These are phyloP conservation scores for Populus tremula DNA, from an alignment of 345 rosid species.

Conservation along the genomic window DNA sequence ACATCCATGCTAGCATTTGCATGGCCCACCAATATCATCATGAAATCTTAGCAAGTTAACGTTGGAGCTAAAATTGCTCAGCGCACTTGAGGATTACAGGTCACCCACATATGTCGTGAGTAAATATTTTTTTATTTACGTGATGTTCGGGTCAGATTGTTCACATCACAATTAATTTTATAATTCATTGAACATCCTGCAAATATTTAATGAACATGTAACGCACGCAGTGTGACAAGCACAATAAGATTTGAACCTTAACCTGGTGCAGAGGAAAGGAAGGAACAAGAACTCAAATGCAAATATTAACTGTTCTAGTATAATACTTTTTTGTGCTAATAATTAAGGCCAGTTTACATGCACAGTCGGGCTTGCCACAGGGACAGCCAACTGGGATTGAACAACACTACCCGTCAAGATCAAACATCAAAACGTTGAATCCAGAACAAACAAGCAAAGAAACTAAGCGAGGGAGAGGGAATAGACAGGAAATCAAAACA, in stretches of 20 bases:
- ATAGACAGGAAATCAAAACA: background rate
- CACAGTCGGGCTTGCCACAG: background rate
- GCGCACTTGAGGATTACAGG: background rate
- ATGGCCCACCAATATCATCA: constrained; percentile 3
- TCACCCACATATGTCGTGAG: background rate
- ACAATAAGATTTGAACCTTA: too few relatives aligned
- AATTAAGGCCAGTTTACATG: background rate
- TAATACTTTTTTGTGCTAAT: background rate
- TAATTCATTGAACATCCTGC: too few relatives aligned
- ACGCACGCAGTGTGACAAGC: too few relatives aligned
- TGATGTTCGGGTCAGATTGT: too few relatives aligned
- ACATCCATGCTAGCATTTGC: background rate
- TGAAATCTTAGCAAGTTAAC: background rate
- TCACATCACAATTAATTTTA: too few relatives aligned
- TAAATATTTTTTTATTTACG: too few relatives aligned
- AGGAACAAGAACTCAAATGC: too few relatives aligned
- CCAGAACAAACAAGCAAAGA: background rate
- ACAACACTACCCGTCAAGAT: background rate
- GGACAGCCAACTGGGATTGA: background rate
- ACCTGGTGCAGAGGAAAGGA: too few relatives aligned
- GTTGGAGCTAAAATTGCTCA: background rate
- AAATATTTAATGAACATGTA: too few relatives aligned
- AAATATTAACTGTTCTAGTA: background rate
- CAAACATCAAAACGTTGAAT: background rate
- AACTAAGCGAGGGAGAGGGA: too few relatives aligned